These are phyloP conservation scores for Geotrichum klebahnii DNA, from an alignment of 1,139 yeast genomes.

Conservation along the genomic window DNA sequence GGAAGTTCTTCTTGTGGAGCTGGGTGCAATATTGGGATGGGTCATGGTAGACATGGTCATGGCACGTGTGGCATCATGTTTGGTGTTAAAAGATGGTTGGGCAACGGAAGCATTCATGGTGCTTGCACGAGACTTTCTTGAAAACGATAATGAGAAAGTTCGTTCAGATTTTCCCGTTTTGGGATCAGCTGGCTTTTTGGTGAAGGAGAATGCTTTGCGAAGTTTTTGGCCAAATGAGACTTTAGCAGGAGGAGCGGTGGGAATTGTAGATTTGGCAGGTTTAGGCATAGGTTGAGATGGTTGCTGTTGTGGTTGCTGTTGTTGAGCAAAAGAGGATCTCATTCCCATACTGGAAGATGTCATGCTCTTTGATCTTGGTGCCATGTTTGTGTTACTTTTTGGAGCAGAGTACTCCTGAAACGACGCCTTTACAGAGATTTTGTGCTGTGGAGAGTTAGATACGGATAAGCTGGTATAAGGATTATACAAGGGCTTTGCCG, in stretches of 20 bases:
- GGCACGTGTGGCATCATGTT: slow-evolving; percentile 11
- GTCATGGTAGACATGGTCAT: slow-evolving; percentile 13
- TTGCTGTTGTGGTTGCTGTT: slow-evolving; percentile 2
- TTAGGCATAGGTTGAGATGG: slow-evolving; percentile 5
- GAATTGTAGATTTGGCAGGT: slow-evolving; percentile 9
- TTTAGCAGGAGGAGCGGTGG: slow-evolving; percentile 10
- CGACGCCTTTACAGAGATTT: not conserved
- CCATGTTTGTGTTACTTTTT: not conserved
- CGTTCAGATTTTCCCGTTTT: not conserved
- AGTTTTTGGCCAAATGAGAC: slow-evolving; percentile 26
- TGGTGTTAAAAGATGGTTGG: slow-evolving; percentile 8
- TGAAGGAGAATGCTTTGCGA: slow-evolving; percentile 32
- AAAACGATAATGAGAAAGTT: slow-evolving; percentile 16
- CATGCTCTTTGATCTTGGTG: slow-evolving; percentile 16
- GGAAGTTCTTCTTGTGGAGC: not conserved
- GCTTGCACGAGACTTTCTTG: slow-evolving; percentile 11
- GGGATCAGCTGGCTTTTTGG: slow-evolving; percentile 17
- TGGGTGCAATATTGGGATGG: slow-evolving; percentile 4
- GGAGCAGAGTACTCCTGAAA: not conserved
- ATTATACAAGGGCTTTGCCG: slow-evolving; percentile 16
- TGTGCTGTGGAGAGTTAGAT: slow-evolving; percentile 18
- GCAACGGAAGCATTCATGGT: slow-evolving; percentile 8
- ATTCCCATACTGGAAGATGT: slow-evolving; percentile 12
- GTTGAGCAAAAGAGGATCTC: slow-evolving; percentile 4
- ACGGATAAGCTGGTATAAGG: slow-evolving; percentile 16